Conservation (phyloP, 208 protist genomes). For the Wallacemonas sp. region DNA sequence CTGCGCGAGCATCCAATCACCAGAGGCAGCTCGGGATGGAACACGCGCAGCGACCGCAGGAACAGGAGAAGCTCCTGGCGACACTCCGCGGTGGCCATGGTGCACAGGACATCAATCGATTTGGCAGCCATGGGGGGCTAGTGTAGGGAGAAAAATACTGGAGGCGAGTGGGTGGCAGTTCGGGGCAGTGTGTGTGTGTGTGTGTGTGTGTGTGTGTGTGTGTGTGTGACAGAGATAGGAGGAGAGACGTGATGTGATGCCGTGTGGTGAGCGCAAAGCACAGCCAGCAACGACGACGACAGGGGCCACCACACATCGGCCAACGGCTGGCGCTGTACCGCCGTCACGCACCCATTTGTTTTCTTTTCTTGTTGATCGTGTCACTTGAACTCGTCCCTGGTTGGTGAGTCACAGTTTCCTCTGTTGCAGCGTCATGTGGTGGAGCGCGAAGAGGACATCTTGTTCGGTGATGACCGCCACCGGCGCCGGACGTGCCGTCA, state of each 20-base stretch:
- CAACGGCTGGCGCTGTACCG: too few relatives aligned
- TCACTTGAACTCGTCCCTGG: too few relatives aligned
- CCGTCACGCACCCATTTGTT: too few relatives aligned
- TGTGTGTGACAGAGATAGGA: too few relatives aligned
- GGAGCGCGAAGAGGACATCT: slow-evolving; percentile 59
- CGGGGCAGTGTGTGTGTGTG: too few relatives aligned
- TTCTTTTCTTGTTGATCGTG: neutral
- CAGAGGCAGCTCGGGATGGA: slow-evolving; percentile 59
- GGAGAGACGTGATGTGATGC: too few relatives aligned
- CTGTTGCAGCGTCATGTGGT: slow-evolving; percentile 7
- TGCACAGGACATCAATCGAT: slow-evolving; percentile 60
- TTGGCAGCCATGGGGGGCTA: slow-evolving; percentile 6
- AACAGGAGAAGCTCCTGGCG: slow-evolving; percentile 74
- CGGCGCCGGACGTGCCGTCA: neutral
- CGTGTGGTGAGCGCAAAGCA: too few relatives aligned
- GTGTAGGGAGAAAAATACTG: too few relatives aligned
- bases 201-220: too few relatives aligned
- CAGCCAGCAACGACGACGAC: too few relatives aligned
- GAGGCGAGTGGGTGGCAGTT: neutral
- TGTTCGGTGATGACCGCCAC: slow-evolving; percentile 36
- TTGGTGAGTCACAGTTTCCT: neutral
- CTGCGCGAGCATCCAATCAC: slow-evolving; percentile 59
- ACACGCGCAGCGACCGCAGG: slow-evolving; percentile 50
- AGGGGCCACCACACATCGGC: too few relatives aligned
- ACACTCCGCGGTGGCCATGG: slow-evolving; percentile 85